Percentiles rank a stretch among this genome's conserved stretches.
Evolutionary conservation across 805 yeast genomes (phyloP).

Genomic region (Pichia thaimueangensis): DNA sequence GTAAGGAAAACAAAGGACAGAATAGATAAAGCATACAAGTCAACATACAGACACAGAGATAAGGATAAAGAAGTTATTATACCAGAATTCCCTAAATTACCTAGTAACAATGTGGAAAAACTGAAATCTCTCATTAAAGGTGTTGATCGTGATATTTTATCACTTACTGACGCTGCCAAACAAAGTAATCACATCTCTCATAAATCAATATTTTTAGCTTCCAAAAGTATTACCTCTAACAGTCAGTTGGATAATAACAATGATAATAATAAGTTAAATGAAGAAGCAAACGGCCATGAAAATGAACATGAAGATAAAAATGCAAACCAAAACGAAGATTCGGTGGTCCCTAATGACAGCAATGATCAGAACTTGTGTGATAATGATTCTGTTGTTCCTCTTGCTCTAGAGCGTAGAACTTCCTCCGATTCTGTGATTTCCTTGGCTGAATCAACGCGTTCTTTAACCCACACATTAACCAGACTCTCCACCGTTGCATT

Average conservation of each 20-base stretch:
- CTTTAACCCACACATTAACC: conserved; percentile 1
- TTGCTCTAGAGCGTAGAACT: neutral
- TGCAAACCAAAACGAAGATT: neutral
- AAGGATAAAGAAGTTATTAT: conserved; percentile 24
- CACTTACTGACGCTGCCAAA: neutral
- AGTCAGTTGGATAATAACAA: neutral
- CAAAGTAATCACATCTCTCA: neutral
- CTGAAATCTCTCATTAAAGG: conserved; percentile 7
- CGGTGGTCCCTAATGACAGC: neutral
- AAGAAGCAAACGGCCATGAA: neutral
- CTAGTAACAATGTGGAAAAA: conserved; percentile 6
- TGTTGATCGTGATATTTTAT: conserved; percentile 2
- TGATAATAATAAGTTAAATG: neutral
- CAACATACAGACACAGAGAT: too few species aligned
- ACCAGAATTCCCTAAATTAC: conserved; percentile 34
- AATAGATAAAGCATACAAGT: conserved; percentile 5
- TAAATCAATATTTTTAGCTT: too few species aligned
- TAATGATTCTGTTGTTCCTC: neutral
- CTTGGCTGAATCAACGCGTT: conserved; percentile 2
- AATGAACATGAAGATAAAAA: neutral
- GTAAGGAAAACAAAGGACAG: conserved; percentile 20
- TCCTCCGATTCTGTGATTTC: neutral
- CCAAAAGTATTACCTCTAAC: neutral
- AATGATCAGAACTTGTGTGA: neutral
- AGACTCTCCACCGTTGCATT: conserved; percentile 3